These are phyloP conservation scores for Liriodendron chinense DNA, from an alignment of 164 flowering plant genomes.

Conservation along the genomic window DNA sequence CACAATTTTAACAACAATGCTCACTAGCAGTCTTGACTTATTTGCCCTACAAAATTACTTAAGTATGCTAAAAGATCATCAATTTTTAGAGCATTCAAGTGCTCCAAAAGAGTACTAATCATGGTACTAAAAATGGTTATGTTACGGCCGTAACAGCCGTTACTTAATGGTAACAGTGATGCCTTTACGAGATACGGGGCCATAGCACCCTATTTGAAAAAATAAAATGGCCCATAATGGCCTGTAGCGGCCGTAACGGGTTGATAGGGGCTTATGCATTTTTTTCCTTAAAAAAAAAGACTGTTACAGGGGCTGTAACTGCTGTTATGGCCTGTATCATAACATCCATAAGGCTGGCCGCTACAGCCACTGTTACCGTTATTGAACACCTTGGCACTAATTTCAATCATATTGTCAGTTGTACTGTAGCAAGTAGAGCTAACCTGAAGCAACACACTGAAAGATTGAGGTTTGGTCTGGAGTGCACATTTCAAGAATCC, in stretches of 20 bases:
- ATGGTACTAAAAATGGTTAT: too few relatives aligned
- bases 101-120: neutral
- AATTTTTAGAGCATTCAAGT: neutral
- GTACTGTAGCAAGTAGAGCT: neutral
- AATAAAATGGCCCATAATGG: too few relatives aligned
- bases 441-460: slow-evolving; percentile 89
- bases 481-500: slow-evolving; percentile 92
- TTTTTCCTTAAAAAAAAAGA: too few relatives aligned
- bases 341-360: neutral
- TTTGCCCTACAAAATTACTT: neutral
- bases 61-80: neutral
- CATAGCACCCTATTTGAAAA: too few relatives aligned
- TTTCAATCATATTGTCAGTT: neutral
- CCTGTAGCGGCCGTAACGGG: too few relatives aligned
- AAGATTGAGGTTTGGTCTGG: slow-evolving; percentile 87
- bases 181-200: too few relatives aligned
- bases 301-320: too few relatives aligned
- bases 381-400: neutral
- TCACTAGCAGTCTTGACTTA: neutral
- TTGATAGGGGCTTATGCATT: too few relatives aligned
- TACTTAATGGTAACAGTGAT: too few relatives aligned
- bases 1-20: too few relatives aligned
- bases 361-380: neutral
- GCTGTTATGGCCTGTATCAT: too few relatives aligned
- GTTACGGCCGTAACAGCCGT: too few relatives aligned